Evolutionary conservation across 345 rosid species (phyloP), one percentile per base, ranked within the genome.

Genomic region (Erysimum cheiranthoides): DNA sequence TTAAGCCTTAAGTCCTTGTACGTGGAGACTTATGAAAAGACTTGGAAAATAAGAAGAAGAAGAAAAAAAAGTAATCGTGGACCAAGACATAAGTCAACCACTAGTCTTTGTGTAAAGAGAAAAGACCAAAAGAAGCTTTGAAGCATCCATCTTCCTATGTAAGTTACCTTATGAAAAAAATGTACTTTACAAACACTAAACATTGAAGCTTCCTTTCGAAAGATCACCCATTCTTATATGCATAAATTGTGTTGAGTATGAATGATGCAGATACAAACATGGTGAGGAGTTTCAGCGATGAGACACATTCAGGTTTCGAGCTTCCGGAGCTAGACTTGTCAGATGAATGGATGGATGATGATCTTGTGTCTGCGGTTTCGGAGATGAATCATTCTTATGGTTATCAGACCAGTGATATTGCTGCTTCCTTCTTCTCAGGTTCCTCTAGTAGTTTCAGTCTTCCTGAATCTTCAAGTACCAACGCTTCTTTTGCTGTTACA

Each of bases 291-390:
- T 50, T 72, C 50, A 78, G 74, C 52, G 74, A 47, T 73, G 79
- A 63, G 3, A 68, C 74, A 56, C 71, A 61, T 47, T 79, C 78
- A 8, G 75, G 61, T 31, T 87, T 91, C 38, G 91, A 91, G 70
- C 46, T 86, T 17, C 73, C 86, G 1, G 97, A 88, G 12, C 83
- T 82, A 58, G 66, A 82, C 9, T 70, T 59, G 57, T 72, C 86
- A 21, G 89, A 86, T 43, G 89, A 80, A 54, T 92, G 92, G 95
- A 21, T 70, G 11, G 84, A 86, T 36, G 85, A 82, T 9, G 85
- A 82, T 45, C 86, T 82, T 32, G 62, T 80, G 3, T 67, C 81
- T 32, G 59, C 68, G 28, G 57, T 74, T 58, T 73, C 84, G 3
- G 86, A 45, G 67, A 71, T 75, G 78, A 78, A 43, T 73, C 70